Evolutionary conservation across 345 rosid species (phyloP), one percentile per base, ranked within the genome.

Genomic region (Hypericum androsaemum): DNA sequence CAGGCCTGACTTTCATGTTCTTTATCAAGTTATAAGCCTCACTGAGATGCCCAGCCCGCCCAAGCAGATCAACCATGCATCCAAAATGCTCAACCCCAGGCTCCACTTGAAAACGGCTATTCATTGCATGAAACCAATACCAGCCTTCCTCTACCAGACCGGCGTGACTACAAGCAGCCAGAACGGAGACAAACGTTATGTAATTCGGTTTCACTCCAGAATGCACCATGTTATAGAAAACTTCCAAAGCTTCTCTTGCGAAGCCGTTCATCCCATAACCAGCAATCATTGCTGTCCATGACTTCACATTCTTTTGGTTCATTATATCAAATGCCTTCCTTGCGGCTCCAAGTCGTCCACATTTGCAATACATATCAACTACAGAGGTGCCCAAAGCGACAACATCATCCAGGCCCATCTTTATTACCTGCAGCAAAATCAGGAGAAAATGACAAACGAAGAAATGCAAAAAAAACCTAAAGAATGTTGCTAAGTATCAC

Each of bases 21-120:
- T 47, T 72, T 44, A 89, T 82, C 77, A 89, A 63, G 54, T 72
- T 65, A 75, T 78, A 79, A 37, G 97, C 94, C 56, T 59, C 74
- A 22, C 63, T 42, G 54, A 89, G 80, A 78, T 66, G 61, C 41
- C 95, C 97, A 0, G 89, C 80, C 8, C 86, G 81, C 15, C 97
- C 84, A n/a, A 89, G 77, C 61, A 89, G 89, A 76, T 89, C 95
- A 57, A 86, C 89, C 77, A 89, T 83, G 77, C 95, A 89, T 16
- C 95, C 74, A n/a, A 77, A 83, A 56, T 89, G 97, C 61, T 89
- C 86, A 56, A 86, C 42, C 45, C 94, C 83, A 10, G 95, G 97
- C 49, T 86, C 82, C 13, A 86, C 69, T 12, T 70, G 59, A 44
- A 73, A 89, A 53, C 79, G 73, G 10, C 12, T 43, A 9, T 44